Conservation (phyloP, 768 basidiomycete genomes). For the Phaeotremella fagi region DNA sequence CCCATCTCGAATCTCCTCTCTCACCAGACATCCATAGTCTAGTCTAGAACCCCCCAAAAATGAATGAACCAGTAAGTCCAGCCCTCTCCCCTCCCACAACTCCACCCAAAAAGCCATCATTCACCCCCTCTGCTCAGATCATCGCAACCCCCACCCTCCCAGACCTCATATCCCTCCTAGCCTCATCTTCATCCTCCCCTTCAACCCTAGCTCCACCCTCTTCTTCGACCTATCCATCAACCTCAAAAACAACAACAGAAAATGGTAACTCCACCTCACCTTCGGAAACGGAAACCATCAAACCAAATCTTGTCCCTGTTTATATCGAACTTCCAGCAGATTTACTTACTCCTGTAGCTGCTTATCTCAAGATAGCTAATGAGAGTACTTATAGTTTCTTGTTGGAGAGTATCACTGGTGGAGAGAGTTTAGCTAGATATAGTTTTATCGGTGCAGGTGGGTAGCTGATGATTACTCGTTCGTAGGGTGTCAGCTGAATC, state of each 20-base stretch:
- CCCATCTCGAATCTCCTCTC: too few relatives aligned
- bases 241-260: conserved; percentile 6
- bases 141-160: conserved; percentile 20
- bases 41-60: too few relatives aligned
- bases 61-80: conserved; percentile 10
- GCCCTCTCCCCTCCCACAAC: neutral
- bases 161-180: conserved; percentile 28
- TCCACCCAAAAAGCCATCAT: neutral
- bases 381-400: conserved; percentile 92
- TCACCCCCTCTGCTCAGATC: neutral
- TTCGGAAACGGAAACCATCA: too few relatives aligned
- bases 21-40: too few relatives aligned
- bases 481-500: too few relatives aligned
- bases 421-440: conserved; percentile 86
- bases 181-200: conserved; percentile 22
- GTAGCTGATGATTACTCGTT: conserved; percentile 21
- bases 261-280: conserved; percentile 9
- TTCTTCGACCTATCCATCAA: conserved; percentile 19
- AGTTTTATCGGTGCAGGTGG: conserved; percentile 93
- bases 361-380: conserved; percentile 86
- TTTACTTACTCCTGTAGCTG: conserved; percentile 92
- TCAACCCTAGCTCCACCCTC: conserved; percentile 31
- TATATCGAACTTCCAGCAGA: conserved; percentile 92
- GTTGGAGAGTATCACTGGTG: conserved; percentile 84
- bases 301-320: conserved; percentile 79